Evolutionary conservation across 2,329 filamentous ascomycete genomes (phyloP), one percentile per base, ranked within the genome.

Genomic region (Bimuria novae-zelandiae): DNA sequence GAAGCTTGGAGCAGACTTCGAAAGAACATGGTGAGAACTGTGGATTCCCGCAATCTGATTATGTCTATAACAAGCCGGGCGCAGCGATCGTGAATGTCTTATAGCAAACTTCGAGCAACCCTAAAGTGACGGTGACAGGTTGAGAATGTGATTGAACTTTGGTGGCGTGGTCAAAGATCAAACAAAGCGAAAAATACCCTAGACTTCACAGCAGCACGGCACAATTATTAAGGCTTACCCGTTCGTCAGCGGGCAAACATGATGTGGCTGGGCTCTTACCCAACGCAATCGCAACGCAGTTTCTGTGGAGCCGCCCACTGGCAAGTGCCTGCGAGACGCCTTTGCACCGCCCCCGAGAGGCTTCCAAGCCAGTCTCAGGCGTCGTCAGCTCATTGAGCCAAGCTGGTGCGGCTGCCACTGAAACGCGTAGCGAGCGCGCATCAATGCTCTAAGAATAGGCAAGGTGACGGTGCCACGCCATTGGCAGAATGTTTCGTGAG

Each of bases 281-380:
- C 39, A 41, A 41, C 7, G 7, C 39, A 30, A 16, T 8, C 25
- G 25, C 25, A 27, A 27, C 25, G 17, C 39, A 30, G 21, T 11
- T n/a, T 7, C 27, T n/a, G 55, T 59, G 54, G 58, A 63, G 54
- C 54, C 52, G 44, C 55, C 52, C 16, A 49, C 44, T 46, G 43
- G 43, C 21, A 35, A 25, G 43, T 54, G 51, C 50, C 40, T 48
- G 54, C 49, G 45, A 49, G 52, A 52, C 56, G 50, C 48, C 55
- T 32, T 51, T 52, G 55, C 58, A 62, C 61, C 58, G 58, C 62
- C 61, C 56, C 63, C 52, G 35, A 53, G 55, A 64, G 55, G 10
- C 5, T 10, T 61, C 60, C 56, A 53, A 54, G 54, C 60, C 56
- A 51, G 68, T 71, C 69, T 71, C 67, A 71, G 63, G 63, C 62